These are phyloP conservation scores for Protomyces pachydermus DNA, from an alignment of 1,139 yeast genomes.

Conservation along the genomic window DNA sequence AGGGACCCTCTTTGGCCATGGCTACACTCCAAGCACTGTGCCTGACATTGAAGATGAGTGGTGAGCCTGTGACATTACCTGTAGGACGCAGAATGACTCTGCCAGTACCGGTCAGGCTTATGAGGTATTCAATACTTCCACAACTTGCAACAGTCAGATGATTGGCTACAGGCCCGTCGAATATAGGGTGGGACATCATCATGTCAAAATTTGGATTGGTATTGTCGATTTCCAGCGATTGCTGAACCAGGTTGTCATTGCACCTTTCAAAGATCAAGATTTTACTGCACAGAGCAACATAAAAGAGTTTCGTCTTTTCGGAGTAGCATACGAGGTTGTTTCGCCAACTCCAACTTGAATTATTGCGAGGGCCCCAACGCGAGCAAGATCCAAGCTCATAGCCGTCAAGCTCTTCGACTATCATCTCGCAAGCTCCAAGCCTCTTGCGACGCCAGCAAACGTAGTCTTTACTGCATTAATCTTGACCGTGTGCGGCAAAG, in stretches of 20 bases:
- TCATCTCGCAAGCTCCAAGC: no score
- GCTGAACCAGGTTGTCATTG: not conserved
- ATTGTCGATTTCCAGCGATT: not conserved
- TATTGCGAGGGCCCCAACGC: no score
- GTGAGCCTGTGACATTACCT: not conserved
- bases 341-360: not conserved
- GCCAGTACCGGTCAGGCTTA: not conserved
- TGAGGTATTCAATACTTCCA: not conserved
- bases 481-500: no score
- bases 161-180: not conserved
- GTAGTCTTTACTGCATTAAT: no score
- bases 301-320: not conserved
- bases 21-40: not conserved
- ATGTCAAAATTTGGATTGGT: not conserved
- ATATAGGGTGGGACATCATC: not conserved
- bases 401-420: no score
- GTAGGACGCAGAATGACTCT: not conserved
- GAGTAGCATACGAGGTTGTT: not conserved
- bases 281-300: not conserved
- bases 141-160: not conserved
- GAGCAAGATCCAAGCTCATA: no score
- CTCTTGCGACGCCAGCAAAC: no score
- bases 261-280: not conserved
- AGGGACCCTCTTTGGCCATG: not conserved
- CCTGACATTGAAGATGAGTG: not conserved